These are phyloP conservation scores for Claviceps maximensis DNA, from an alignment of 2,329 filamentous ascomycete genomes.

Conservation along the genomic window DNA sequence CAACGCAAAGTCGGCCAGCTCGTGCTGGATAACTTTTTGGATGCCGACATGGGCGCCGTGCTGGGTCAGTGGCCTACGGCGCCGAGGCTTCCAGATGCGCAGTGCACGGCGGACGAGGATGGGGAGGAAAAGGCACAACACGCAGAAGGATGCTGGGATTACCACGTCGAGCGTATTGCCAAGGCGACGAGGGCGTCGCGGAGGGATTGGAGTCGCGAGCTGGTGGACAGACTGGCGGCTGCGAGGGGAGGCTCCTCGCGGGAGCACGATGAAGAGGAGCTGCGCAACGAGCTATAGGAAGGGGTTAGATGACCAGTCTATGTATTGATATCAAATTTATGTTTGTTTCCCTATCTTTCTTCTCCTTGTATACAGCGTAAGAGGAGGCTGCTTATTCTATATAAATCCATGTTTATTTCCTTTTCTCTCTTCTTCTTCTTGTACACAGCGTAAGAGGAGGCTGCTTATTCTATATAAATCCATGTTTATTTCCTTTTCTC, in stretches of 20 bases:
- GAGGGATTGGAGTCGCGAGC: constrained; percentile 33
- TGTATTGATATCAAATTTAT: neutral
- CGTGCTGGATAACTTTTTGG: constrained; percentile 53
- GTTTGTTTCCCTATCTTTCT: too few species aligned
- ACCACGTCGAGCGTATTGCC: constrained; percentile 30
- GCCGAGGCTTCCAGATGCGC: constrained; percentile 19
- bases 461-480: too few species aligned
- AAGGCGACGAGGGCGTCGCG: constrained; percentile 22
- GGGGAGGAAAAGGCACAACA: constrained; percentile 16
- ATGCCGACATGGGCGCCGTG: constrained; percentile 47
- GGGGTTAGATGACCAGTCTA: neutral
- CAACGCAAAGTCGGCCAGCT: constrained; percentile 44
- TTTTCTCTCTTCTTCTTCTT: too few species aligned
- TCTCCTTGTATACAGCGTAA: too few species aligned
- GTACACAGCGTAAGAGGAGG: too few species aligned
- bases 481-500: too few species aligned
- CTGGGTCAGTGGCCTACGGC: constrained; percentile 41
- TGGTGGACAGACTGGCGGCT: constrained; percentile 22
- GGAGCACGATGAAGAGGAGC: constrained; percentile 8
- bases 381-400: too few species aligned
- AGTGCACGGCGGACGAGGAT: constrained; percentile 21
- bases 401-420: too few species aligned
- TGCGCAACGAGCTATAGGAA: constrained; percentile 21
- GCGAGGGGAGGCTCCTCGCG: too few species aligned
- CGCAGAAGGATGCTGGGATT: constrained; percentile 46